These are phyloP conservation scores for Colletotrichum sp. DNA, from an alignment of 2,329 filamentous ascomycete species.

Conservation along the genomic window DNA sequence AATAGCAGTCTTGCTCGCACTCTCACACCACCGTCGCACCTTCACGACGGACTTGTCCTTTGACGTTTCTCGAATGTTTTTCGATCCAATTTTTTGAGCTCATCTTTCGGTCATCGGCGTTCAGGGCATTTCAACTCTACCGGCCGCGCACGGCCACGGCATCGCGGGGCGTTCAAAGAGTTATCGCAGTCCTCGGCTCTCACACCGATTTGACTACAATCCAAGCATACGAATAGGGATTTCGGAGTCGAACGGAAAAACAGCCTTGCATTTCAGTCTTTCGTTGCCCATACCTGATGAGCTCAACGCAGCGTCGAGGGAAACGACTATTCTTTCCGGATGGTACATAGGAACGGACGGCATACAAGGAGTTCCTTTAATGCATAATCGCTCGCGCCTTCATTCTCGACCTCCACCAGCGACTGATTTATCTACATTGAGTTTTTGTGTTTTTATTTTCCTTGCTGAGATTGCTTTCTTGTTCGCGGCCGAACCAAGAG, in stretches of 20 bases:
- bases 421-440: not conserved
- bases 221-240: slow-evolving; percentile 16
- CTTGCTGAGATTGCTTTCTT: not conserved
- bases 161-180: slow-evolving; percentile 15
- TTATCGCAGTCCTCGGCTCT: not conserved
- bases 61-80: slow-evolving; percentile 21
- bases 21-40: not conserved
- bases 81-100: not conserved
- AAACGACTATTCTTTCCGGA: not conserved
- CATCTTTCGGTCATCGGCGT: slow-evolving; percentile 12
- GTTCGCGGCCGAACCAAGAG: slow-evolving; percentile 4
- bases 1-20: slow-evolving; percentile 8
- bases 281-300: slow-evolving; percentile 8
- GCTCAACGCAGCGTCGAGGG: slow-evolving; percentile 13
- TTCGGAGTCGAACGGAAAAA: slow-evolving; percentile 2
- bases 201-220: slow-evolving; percentile 1
- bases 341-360: slow-evolving; percentile 21
- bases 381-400: slow-evolving; percentile 23
- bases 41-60: not conserved
- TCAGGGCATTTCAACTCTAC: slow-evolving; percentile 3
- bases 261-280: slow-evolving; percentile 7
- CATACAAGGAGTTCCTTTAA: slow-evolving; percentile 23
- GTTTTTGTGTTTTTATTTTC: not conserved
- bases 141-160: slow-evolving; percentile 11
- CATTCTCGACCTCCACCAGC: slow-evolving; percentile 16